Percentiles rank a stretch among this genome's conserved stretches.
phyloP scores from a whole-genome alignment of 1,284 basidiomycete genomes.

The Cryptococcus hybrid region DNA sequence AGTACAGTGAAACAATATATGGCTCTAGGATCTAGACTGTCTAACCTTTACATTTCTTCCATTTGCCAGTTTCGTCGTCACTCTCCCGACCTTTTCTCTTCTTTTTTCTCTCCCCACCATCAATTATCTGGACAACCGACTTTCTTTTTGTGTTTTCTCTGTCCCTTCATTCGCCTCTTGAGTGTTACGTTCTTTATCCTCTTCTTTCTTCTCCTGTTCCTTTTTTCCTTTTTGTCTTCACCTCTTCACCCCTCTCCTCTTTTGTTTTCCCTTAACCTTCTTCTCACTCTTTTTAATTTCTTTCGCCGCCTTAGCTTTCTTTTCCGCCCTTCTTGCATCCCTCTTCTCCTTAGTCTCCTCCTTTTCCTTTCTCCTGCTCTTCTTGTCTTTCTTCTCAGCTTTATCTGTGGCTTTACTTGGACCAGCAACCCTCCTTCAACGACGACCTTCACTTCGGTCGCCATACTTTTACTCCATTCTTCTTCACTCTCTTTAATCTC shows the following conservation, averaged over 20 bases:
- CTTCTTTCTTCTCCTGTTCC: slow-evolving; percentile 1
- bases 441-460: neutral
- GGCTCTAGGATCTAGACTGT: too few species aligned
- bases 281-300: slow-evolving; percentile 6
- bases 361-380: slow-evolving; percentile 5
- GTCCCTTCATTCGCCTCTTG: too few species aligned
- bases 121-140: too few species aligned
- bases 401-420: neutral
- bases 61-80: neutral
- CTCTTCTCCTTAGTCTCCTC: slow-evolving; percentile 9
- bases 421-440: slow-evolving; percentile 1
- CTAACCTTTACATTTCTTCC: slow-evolving; percentile 1
- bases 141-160: too few species aligned
- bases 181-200: too few species aligned
- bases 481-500: slow-evolving; percentile 12
- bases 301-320: neutral
- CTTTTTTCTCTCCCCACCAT: slow-evolving; percentile 3
- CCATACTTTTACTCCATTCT: slow-evolving; percentile 4
- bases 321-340: slow-evolving; percentile 5
- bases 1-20: neutral
- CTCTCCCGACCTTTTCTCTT: slow-evolving; percentile 16
- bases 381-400: slow-evolving; percentile 4
- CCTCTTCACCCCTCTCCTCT: slow-evolving; percentile 8
- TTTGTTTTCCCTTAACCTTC: slow-evolving; percentile 5
- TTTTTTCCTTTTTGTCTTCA: neutral